Evolutionary conservation across 106 monocot genomes (phyloP).

Genomic region (Acorus gramineus): DNA sequence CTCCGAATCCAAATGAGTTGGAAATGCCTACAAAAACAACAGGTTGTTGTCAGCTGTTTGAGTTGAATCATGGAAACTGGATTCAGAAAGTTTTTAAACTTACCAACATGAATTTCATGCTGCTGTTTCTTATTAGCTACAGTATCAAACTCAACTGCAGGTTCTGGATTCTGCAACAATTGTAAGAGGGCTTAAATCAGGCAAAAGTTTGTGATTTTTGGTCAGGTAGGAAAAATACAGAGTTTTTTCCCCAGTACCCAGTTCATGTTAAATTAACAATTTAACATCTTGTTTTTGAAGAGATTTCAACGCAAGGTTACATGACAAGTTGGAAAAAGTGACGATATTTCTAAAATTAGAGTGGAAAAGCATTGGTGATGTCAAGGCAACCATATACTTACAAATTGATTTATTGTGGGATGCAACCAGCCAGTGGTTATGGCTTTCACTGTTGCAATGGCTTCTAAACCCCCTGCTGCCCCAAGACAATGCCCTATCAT

Average conservation of each 20-base stretch:
- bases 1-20: slow-evolving; percentile 31
- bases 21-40: slow-evolving; percentile 18
- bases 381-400: slow-evolving; percentile 25
- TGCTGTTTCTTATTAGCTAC: slow-evolving; percentile 79
- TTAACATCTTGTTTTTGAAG: too few relatives aligned
- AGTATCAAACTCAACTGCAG: slow-evolving; percentile 83
- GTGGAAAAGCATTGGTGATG: too few relatives aligned
- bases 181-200: neutral
- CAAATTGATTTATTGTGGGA: slow-evolving; percentile 59
- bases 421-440: slow-evolving; percentile 53
- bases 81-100: slow-evolving; percentile 18
- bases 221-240: neutral
- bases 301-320: too few relatives aligned
- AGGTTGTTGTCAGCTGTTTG: neutral
- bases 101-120: slow-evolving; percentile 94
- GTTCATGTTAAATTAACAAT: too few relatives aligned
- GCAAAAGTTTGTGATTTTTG: neutral
- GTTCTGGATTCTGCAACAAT: slow-evolving; percentile 67
- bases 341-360: too few relatives aligned
- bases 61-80: neutral
- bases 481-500: slow-evolving; percentile 52
- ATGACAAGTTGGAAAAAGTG: too few relatives aligned
- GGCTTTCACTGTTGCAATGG: slow-evolving; percentile 45
- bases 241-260: too few relatives aligned
- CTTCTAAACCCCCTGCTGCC: slow-evolving; percentile 50